Evolutionary conservation across 169 alveolate species (phyloP).

Genomic region (Theileria sp.): DNA sequence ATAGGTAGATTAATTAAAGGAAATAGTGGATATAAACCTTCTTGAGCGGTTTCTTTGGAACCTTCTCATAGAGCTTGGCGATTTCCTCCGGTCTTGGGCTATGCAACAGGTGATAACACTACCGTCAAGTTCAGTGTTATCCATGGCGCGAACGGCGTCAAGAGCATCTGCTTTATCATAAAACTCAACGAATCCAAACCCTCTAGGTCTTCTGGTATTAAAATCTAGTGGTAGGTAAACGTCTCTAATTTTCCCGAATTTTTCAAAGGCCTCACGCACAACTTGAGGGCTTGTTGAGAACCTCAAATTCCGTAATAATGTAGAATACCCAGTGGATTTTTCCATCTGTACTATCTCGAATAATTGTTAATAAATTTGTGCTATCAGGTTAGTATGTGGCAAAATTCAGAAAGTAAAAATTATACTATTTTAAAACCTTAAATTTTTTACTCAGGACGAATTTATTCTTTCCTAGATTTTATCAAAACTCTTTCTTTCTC

Average conservation of each 20-base stretch:
- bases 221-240: slow-evolving; percentile 84
- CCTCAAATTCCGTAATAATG: slow-evolving; percentile 79
- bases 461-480: background rate
- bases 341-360: slow-evolving; percentile 17
- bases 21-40: background rate
- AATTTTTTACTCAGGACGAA: background rate
- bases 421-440: background rate
- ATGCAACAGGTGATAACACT: slow-evolving; percentile 79
- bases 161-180: slow-evolving; percentile 82
- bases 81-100: slow-evolving; percentile 89
- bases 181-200: slow-evolving; percentile 89
- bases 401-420: background rate
- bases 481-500: background rate
- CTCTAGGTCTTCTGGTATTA: slow-evolving; percentile 81
- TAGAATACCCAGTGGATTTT: slow-evolving; percentile 68
- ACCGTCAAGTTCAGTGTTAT: slow-evolving; percentile 84
- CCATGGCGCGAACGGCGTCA: slow-evolving; percentile 84
- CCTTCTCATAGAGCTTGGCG: slow-evolving; percentile 85
- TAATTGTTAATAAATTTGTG: background rate
- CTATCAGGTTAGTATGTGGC: slow-evolving; percentile 4
- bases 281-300: slow-evolving; percentile 78
- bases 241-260: slow-evolving; percentile 82
- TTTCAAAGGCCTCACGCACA: slow-evolving; percentile 80
- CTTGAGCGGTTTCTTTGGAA: slow-evolving; percentile 34
- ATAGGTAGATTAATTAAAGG: background rate